A percentile compares a stretch with the other conserved stretches of the same genome.
phyloP scores from a whole-genome alignment of 2,329 filamentous ascomycete genomes.

The Saccharata proteae region DNA sequence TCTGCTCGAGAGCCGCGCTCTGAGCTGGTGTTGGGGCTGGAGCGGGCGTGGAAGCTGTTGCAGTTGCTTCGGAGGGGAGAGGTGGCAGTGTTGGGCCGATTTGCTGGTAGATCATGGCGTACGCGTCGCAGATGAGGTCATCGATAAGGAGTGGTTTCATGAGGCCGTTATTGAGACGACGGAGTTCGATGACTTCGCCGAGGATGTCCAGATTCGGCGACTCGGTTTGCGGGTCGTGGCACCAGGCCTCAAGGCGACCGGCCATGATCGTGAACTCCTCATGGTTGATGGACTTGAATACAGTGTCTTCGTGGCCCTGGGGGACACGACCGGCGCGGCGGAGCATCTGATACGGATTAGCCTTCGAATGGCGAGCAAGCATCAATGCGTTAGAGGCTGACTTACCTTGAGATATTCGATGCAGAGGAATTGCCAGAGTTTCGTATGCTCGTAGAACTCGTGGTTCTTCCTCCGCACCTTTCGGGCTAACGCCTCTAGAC shows the following conservation, averaged over 20 bases:
- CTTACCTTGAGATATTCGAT: conserved; percentile 42
- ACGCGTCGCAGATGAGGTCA: conserved; percentile 86
- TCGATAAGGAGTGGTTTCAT: conserved; percentile 82
- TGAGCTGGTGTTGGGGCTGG: conserved; percentile 7
- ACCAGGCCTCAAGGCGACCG: conserved; percentile 47
- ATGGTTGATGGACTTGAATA: conserved; percentile 51
- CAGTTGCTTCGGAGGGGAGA: conserved; percentile 30
- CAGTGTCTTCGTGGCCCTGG: conserved; percentile 49
- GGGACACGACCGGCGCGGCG: conserved; percentile 44
- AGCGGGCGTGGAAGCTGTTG: conserved; percentile 9
- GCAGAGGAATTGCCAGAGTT: conserved; percentile 51
- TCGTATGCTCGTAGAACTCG: conserved; percentile 54
- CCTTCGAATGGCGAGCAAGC: too few relatives aligned
- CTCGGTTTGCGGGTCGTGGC: conserved; percentile 35
- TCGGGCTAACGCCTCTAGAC: conserved; percentile 65
- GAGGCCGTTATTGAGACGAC: conserved; percentile 71
- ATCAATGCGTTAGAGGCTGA: conserved; percentile 13
- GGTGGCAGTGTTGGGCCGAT: conserved; percentile 48
- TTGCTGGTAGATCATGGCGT: conserved; percentile 62
- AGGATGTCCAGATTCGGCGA: conserved; percentile 48
- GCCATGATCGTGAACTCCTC: conserved; percentile 53
- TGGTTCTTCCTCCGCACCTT: conserved; percentile 70
- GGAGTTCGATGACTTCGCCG: conserved; percentile 55
- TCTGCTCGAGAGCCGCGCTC: not conserved
- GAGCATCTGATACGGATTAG: conserved; percentile 30